A percentile compares a stretch with the other conserved stretches of the same genome.
Evolutionary conservation across 192 early-diverging fungal species (phyloP).

Genomic region (Polychytrium aggregatum): DNA sequence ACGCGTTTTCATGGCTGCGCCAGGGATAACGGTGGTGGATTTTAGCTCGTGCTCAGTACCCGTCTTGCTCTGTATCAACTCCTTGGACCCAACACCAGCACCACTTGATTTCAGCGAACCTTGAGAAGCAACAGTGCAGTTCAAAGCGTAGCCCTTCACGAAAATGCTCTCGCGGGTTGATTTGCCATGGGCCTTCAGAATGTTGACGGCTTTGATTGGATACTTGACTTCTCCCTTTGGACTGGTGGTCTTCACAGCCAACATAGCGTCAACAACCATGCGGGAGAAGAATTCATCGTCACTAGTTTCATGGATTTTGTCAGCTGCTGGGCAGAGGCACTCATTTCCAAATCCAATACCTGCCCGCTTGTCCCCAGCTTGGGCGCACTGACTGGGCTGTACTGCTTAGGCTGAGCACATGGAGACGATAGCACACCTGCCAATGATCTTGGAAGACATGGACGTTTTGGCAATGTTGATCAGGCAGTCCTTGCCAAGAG

Average conservation of each 20-base stretch:
- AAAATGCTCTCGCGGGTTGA: conserved; percentile 76
- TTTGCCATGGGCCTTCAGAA: conserved; percentile 95
- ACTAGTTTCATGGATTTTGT: conserved; percentile 27
- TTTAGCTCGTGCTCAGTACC: too few relatives aligned
- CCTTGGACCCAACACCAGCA: too few relatives aligned
- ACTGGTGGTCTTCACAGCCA: conserved; percentile 81
- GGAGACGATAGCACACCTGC: too few relatives aligned
- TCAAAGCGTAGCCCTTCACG: conserved; percentile 90
- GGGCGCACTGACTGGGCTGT: too few relatives aligned
- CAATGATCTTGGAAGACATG: conserved; percentile 97
- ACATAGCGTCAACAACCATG: conserved; percentile 87
- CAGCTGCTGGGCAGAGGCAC: too few relatives aligned
- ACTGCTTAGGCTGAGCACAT: too few relatives aligned
- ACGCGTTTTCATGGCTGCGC: conserved; percentile 81
- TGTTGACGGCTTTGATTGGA: conserved; percentile 94
- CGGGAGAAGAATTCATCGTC: conserved; percentile 95
- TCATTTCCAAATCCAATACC: too few relatives aligned
- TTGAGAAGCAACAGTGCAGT: conserved; percentile 94
- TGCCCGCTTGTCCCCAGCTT: too few relatives aligned
- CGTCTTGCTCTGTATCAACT: too few relatives aligned
- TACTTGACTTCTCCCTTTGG: conserved; percentile 79
- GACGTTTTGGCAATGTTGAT: conserved; percentile 96
- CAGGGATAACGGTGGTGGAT: too few relatives aligned
- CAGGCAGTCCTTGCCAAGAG: conserved; percentile 81
- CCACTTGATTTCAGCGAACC: too few relatives aligned